Conservation (phyloP, 768 basidiomycete species). For the Mycena sanguinolenta region DNA sequence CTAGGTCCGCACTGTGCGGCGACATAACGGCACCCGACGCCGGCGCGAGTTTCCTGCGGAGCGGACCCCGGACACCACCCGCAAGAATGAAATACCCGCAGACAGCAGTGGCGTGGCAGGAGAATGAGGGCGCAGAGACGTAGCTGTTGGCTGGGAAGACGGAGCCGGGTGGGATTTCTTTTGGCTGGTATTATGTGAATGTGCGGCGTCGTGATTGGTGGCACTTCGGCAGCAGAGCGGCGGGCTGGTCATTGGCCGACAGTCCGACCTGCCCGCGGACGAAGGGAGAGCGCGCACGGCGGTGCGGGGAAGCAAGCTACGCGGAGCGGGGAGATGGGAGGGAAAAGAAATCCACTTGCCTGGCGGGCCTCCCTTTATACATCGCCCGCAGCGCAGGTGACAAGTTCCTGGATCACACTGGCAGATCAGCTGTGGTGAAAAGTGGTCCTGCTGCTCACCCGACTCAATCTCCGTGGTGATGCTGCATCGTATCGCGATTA, state of each 20-base stretch:
- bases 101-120: neutral
- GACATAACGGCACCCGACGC: slow-evolving; percentile 9
- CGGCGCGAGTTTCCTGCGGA: neutral
- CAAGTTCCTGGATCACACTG: slow-evolving; percentile 33
- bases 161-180: slow-evolving; percentile 3
- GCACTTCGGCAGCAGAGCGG: slow-evolving; percentile 9
- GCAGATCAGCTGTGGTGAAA: slow-evolving; percentile 32
- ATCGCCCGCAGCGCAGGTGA: slow-evolving; percentile 32
- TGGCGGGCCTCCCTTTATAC: slow-evolving; percentile 25
- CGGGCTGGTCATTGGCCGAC: neutral
- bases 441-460: slow-evolving; percentile 25
- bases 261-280: neutral
- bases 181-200: neutral
- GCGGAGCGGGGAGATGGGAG: slow-evolving; percentile 1
- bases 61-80: slow-evolving; percentile 18
- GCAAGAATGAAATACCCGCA: slow-evolving; percentile 25
- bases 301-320: slow-evolving; percentile 5
- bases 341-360: slow-evolving; percentile 21
- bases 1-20: slow-evolving; percentile 4
- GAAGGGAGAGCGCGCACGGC: neutral
- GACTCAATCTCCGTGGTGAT: slow-evolving; percentile 33
- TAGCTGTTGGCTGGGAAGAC: slow-evolving; percentile 13
- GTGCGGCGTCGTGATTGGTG: slow-evolving; percentile 2
- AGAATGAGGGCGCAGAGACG: neutral
- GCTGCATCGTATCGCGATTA: slow-evolving; percentile 24